phyloP scores from a whole-genome alignment of 208 protist species.

The Naegleria gruberi region DNA sequence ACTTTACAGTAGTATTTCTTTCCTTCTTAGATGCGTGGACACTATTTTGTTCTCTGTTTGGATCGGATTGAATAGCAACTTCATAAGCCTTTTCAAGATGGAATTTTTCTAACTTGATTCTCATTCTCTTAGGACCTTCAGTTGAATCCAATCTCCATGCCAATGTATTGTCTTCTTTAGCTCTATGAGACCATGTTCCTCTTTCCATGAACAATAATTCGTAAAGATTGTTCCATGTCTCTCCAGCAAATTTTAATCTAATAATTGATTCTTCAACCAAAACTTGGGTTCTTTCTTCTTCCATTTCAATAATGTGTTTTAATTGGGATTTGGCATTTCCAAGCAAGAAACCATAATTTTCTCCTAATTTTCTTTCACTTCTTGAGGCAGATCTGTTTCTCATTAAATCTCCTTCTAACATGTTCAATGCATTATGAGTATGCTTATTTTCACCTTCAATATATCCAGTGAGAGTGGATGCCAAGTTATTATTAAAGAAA shows the following conservation, averaged over 20 bases:
- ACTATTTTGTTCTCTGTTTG: background rate
- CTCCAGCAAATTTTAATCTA: background rate
- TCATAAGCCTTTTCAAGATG: background rate
- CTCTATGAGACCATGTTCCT: background rate
- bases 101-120: background rate
- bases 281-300: background rate
- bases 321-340: background rate
- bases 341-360: background rate
- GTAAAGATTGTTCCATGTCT: background rate
- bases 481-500: background rate
- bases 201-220: background rate
- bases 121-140: constrained; percentile 25
- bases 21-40: background rate
- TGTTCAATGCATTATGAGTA: background rate
- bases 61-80: constrained; percentile 1
- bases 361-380: background rate
- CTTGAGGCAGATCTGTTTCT: background rate
- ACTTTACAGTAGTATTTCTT: background rate
- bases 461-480: background rate
- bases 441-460: background rate
- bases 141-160: constrained; percentile 25
- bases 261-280: background rate
- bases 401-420: background rate
- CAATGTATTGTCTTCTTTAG: background rate
- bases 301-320: background rate